Conservation (phyloP, 73 alveolate genomes). For the Paramecium octaurelia region DNA sequence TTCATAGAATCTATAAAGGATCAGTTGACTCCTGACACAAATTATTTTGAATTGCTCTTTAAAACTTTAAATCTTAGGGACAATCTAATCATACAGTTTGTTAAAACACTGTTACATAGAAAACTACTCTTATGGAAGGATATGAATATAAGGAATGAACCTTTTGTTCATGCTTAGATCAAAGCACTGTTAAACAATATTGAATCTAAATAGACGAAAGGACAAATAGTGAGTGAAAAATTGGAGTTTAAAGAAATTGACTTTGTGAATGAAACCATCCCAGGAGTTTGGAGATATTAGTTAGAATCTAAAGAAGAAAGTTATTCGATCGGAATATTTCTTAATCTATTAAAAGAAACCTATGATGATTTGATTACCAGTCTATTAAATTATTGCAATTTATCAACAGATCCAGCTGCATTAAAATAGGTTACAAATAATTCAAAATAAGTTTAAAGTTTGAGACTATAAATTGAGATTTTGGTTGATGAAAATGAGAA, state of each 20-base stretch:
- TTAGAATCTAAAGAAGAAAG: neutral
- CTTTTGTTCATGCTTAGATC: slow-evolving; percentile 8
- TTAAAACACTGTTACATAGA: neutral
- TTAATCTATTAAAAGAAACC: neutral
- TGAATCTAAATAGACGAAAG: neutral
- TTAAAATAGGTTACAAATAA: neutral
- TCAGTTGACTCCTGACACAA: neutral
- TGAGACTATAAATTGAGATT: neutral
- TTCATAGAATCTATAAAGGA: neutral
- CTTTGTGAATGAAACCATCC: neutral
- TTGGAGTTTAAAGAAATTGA: neutral
- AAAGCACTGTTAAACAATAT: neutral
- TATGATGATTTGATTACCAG: slow-evolving; percentile 4
- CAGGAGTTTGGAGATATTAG: slow-evolving; percentile 37
- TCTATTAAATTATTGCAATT: slow-evolving; percentile 7
- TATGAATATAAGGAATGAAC: slow-evolving; percentile 14
- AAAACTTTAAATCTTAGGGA: slow-evolving; percentile 6
- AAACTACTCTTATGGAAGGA: slow-evolving; percentile 30
- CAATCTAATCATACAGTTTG: neutral
- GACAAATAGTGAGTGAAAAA: neutral
- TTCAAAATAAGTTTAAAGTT: neutral
- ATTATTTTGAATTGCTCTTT: slow-evolving; percentile 39
- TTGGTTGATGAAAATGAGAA: slow-evolving; percentile 33
- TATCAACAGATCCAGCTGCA: neutral
- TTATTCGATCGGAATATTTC: neutral